A percentile compares a stretch with the other conserved stretches of the same genome.
Conservation (phyloP, 2,329 filamentous ascomycete genomes). For the Fusarium pilosicola region DNA sequence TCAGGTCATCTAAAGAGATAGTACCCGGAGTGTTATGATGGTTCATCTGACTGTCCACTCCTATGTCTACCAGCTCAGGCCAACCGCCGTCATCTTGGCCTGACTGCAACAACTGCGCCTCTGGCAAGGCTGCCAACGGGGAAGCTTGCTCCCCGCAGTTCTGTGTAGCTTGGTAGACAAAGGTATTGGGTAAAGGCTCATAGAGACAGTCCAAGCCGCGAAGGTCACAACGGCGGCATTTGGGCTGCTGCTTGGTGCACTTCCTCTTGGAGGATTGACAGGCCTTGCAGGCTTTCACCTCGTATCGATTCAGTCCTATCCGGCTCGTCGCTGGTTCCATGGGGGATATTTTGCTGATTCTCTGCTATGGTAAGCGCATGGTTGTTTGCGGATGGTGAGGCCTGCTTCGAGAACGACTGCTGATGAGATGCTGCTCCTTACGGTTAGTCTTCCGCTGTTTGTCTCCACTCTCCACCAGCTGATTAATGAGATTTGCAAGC, state of each 20-base stretch:
- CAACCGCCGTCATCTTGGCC: neutral
- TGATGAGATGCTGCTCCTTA: neutral
- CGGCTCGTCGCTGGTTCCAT: neutral
- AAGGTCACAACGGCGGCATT: slow-evolving; percentile 29
- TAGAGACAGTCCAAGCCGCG: slow-evolving; percentile 37
- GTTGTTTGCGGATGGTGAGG: neutral
- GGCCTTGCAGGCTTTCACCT: slow-evolving; percentile 18
- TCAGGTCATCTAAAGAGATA: slow-evolving; percentile 21
- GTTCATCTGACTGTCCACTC: neutral
- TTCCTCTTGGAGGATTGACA: slow-evolving; percentile 34
- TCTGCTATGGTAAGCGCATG: neutral
- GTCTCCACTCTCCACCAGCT: neutral
- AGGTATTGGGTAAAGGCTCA: slow-evolving; percentile 7
- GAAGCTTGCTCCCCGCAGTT: neutral
- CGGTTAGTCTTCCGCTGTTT: slow-evolving; percentile 15
- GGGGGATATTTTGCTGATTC: neutral
- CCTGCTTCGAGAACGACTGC: neutral
- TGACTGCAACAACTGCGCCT: neutral
- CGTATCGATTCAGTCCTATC: neutral
- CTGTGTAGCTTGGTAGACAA: slow-evolving; percentile 9
- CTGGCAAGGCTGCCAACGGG: neutral
- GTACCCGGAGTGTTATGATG: neutral
- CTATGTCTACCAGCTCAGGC: neutral
- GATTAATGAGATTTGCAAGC: neutral
- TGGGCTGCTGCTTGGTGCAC: slow-evolving; percentile 31